Conservation (phyloP, 192 early-diverging fungal species). For the Coemansia sp. region DNA sequence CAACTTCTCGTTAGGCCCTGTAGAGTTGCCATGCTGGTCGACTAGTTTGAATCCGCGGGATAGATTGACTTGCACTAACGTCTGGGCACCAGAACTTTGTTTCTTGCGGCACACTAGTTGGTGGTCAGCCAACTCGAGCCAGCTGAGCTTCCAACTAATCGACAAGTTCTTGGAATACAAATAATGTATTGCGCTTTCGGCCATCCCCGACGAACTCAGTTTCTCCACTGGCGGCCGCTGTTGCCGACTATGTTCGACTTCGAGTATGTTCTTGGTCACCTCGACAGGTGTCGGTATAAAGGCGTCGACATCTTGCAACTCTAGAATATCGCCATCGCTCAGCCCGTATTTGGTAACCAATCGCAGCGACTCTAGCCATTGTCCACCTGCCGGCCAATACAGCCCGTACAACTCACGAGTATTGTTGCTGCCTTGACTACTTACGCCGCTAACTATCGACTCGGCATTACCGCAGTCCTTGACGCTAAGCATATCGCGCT, state of each 20-base stretch:
- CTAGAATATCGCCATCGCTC: slow-evolving; percentile 25
- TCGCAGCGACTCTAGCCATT: slow-evolving; percentile 42
- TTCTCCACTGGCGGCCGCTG: not conserved
- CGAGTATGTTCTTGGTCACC: not conserved
- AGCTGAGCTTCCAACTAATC: slow-evolving; percentile 42
- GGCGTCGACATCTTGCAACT: slow-evolving; percentile 41
- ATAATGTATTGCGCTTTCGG: slow-evolving; percentile 46
- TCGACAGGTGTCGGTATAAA: slow-evolving; percentile 19
- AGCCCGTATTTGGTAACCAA: slow-evolving; percentile 29
- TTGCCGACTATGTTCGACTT: not conserved
- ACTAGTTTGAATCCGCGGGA: slow-evolving; percentile 28
- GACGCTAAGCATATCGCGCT: slow-evolving; percentile 10
- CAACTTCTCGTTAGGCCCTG: slow-evolving; percentile 18
- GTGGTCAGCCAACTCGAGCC: slow-evolving; percentile 43
- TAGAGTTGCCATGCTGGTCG: slow-evolving; percentile 21
- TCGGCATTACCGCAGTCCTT: not conserved
- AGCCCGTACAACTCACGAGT: slow-evolving; percentile 42
- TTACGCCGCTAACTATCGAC: slow-evolving; percentile 6
- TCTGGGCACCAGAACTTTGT: not conserved
- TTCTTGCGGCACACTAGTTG: slow-evolving; percentile 16
- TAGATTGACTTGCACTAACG: slow-evolving; percentile 17
- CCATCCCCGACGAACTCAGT: slow-evolving; percentile 6
- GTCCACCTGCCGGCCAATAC: slow-evolving; percentile 36
- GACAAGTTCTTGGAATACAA: slow-evolving; percentile 29
- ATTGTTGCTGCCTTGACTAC: slow-evolving; percentile 1